These are phyloP conservation scores for Colletotrichum spinosum DNA, from an alignment of 2,329 filamentous ascomycete species.

Conservation along the genomic window DNA sequence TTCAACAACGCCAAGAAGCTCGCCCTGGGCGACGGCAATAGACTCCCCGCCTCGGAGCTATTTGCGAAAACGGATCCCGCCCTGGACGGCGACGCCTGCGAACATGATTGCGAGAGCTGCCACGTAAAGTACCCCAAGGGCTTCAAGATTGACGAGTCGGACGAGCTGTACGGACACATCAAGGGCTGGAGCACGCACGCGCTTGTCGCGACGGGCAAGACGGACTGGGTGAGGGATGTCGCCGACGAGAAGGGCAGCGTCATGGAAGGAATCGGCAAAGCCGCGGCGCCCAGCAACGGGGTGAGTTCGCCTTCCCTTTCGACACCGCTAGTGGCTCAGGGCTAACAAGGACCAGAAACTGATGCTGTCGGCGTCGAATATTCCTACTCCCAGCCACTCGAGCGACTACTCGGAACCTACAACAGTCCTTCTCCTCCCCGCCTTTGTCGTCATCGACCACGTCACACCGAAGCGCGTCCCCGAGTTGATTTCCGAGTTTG, in stretches of 20 bases:
- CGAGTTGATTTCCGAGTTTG: constrained; percentile 75
- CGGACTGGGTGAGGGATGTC: constrained; percentile 92
- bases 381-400: constrained; percentile 79
- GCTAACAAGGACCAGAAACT: constrained; percentile 68
- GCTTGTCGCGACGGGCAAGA: constrained; percentile 93
- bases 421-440: constrained; percentile 84
- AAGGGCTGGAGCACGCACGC: constrained; percentile 91
- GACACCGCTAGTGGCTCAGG: background rate
- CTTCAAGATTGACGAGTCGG: constrained; percentile 80
- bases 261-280: constrained; percentile 78
- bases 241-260: constrained; percentile 87
- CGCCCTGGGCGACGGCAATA: constrained; percentile 43
- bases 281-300: constrained; percentile 72
- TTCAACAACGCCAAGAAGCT: constrained; percentile 52
- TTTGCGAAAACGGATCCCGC: constrained; percentile 82
- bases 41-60: constrained; percentile 56
- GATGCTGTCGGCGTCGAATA: constrained; percentile 93
- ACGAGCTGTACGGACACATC: constrained; percentile 85
- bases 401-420: constrained; percentile 76
- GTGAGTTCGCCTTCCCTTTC: constrained; percentile 57
- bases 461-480: constrained; percentile 82
- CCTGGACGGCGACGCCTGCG: constrained; percentile 88
- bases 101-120: constrained; percentile 88
- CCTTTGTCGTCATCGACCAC: constrained; percentile 85
- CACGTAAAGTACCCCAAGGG: constrained; percentile 78